Evolutionary conservation across 345 rosid genomes (phyloP).

Genomic region (Zanthoxylum bungeanum): DNA sequence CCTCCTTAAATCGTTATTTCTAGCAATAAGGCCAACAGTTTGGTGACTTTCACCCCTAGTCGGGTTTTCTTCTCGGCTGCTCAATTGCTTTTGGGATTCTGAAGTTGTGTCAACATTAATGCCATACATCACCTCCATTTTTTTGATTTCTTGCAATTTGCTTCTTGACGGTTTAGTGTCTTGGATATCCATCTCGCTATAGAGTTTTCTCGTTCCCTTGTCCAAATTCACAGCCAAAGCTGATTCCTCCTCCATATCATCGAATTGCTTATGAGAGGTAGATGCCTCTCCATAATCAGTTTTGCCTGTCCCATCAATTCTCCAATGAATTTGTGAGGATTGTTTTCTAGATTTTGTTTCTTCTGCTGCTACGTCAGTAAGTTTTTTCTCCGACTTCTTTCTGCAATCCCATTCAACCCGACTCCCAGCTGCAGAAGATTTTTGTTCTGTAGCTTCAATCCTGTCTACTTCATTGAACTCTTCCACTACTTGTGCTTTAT

Average conservation of each 20-base stretch:
- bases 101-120: constrained; percentile 35
- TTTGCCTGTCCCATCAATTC: constrained; percentile 27
- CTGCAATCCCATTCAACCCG: constrained; percentile 53
- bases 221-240: constrained; percentile 29
- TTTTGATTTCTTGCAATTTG: constrained; percentile 35
- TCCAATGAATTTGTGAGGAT: constrained; percentile 30
- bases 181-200: constrained; percentile 26
- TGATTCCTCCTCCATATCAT: constrained; percentile 32
- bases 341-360: constrained; percentile 42
- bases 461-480: constrained; percentile 13
- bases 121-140: constrained; percentile 37
- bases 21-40: constrained; percentile 20
- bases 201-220: constrained; percentile 35
- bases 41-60: constrained; percentile 13
- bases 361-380: constrained; percentile 35
- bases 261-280: constrained; percentile 26
- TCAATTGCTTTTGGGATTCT: constrained; percentile 34
- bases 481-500: constrained; percentile 21
- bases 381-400: constrained; percentile 69
- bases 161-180: constrained; percentile 27
- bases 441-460: constrained; percentile 21
- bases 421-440: constrained; percentile 23
- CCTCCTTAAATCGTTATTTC: constrained; percentile 23
- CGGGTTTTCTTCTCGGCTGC: constrained; percentile 36
- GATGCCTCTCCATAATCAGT: constrained; percentile 33